These are phyloP conservation scores for Boletus rubescentipes DNA, from an alignment of 768 basidiomycete genomes.

Conservation along the genomic window DNA sequence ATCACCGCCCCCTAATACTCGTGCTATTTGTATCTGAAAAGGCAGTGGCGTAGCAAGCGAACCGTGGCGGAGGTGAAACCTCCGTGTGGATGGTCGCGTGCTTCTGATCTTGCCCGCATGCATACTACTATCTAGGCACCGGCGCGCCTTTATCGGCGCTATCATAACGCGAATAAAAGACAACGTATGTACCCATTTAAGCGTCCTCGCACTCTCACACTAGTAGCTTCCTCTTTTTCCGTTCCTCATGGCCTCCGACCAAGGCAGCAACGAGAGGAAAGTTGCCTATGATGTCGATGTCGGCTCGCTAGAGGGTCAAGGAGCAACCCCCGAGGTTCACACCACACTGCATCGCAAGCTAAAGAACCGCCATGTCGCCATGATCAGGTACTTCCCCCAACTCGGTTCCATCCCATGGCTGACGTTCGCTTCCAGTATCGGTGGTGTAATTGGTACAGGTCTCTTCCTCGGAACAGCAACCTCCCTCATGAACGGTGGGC, in stretches of 20 bases:
- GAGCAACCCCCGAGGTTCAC: neutral
- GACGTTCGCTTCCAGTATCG: conserved; percentile 20
- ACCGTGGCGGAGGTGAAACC: neutral
- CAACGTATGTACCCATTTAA: neutral
- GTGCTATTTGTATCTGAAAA: neutral
- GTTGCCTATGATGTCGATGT: neutral
- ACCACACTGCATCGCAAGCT: conserved; percentile 27
- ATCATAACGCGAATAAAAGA: neutral
- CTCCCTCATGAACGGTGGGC: conserved; percentile 42
- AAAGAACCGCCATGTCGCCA: conserved; percentile 36
- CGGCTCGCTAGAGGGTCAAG: conserved; percentile 13
- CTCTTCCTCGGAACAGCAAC: conserved; percentile 36
- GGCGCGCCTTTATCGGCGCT: neutral
- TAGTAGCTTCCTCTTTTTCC: neutral
- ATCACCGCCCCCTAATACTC: no score
- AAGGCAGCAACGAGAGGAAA: conserved; percentile 2
- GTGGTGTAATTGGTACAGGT: conserved; percentile 44
- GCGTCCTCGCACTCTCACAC: neutral
- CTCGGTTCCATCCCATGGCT: no score
- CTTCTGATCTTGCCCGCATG: neutral
- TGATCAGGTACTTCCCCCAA: conserved; percentile 29
- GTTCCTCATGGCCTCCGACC: neutral
- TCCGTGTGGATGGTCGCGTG: neutral
- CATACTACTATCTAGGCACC: neutral
- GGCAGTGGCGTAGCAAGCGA: neutral